phyloP scores from a whole-genome alignment of 495 filamentous ascomycete genomes.

The Endocarpon pusillum region DNA sequence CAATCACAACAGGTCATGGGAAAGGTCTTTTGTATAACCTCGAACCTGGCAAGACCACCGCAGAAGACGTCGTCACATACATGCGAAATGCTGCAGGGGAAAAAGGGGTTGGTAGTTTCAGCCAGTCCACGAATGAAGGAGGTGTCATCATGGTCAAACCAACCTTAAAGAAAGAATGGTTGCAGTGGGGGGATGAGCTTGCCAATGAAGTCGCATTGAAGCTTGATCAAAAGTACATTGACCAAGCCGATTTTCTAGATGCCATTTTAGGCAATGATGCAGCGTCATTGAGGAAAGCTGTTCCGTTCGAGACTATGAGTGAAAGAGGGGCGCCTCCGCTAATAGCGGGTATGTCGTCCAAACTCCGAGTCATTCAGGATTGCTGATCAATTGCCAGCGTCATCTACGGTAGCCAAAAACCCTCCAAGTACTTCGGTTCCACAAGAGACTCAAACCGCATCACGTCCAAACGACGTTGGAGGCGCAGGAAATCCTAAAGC shows the following conservation, averaged over 20 bases:
- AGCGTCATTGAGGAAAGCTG: slow-evolving; percentile 37
- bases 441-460: too few species aligned
- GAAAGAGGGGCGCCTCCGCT: slow-evolving; percentile 1
- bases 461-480: too few species aligned
- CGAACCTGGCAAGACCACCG: slow-evolving; percentile 43
- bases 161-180: slow-evolving; percentile 37
- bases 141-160: slow-evolving; percentile 70
- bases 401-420: slow-evolving; percentile 1
- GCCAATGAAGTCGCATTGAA: slow-evolving; percentile 44
- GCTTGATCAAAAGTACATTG: slow-evolving; percentile 65
- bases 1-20: slow-evolving; percentile 64
- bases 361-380: not conserved
- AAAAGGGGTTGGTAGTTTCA: slow-evolving; percentile 46
- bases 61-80: slow-evolving; percentile 60
- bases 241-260: slow-evolving; percentile 86
- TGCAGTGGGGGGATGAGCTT: slow-evolving; percentile 55
- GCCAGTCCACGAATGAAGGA: slow-evolving; percentile 42
- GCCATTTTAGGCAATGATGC: slow-evolving; percentile 69
- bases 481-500: too few species aligned
- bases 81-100: slow-evolving; percentile 58
- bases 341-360: not conserved
- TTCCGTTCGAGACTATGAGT: slow-evolving; percentile 17
- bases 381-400: slow-evolving; percentile 4
- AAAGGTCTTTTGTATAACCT: slow-evolving; percentile 57
- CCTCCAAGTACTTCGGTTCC: too few species aligned